These are phyloP conservation scores for Viola pubescens DNA, from an alignment of 441 rosid species.

Conservation along the genomic window DNA sequence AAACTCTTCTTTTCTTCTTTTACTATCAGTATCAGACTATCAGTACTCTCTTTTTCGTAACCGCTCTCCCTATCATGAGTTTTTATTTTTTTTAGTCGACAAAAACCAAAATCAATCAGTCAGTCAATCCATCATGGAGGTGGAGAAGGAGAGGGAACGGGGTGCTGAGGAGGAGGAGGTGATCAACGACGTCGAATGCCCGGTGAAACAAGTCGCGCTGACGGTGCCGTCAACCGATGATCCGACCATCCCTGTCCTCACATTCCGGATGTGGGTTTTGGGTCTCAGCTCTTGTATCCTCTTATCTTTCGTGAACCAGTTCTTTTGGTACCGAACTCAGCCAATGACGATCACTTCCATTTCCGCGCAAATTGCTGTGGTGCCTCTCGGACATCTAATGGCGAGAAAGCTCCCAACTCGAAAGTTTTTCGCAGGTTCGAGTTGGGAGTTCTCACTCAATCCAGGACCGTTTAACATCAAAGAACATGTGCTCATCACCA, in stretches of 20 bases:
- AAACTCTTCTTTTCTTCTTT: no score
- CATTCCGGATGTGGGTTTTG: slow-evolving; percentile 82
- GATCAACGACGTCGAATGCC: slow-evolving; percentile 39
- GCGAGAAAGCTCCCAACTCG: slow-evolving; percentile 42
- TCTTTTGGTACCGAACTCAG: slow-evolving; percentile 73
- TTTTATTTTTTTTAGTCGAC: no score
- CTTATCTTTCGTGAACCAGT: slow-evolving; percentile 71
- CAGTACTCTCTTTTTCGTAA: no score
- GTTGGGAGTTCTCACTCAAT: slow-evolving; percentile 47
- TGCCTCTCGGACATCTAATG: slow-evolving; percentile 67
- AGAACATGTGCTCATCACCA: slow-evolving; percentile 82
- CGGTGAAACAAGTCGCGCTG: slow-evolving; percentile 55
- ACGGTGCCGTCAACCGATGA: slow-evolving; percentile 82
- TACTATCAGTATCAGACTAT: no score
- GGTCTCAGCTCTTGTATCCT: slow-evolving; percentile 53
- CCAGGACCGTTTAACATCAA: slow-evolving; percentile 73
- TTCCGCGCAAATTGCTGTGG: slow-evolving; percentile 74
- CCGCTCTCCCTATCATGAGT: no score
- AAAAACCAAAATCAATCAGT: no score
- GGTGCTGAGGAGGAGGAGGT: slow-evolving; percentile 14
- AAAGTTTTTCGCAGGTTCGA: slow-evolving; percentile 36
- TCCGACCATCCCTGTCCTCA: slow-evolving; percentile 43
- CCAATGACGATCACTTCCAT: slow-evolving; percentile 47
- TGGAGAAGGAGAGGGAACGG: no score
- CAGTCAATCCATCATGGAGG: no score